Evolutionary conservation across 148 eudicot genomes (phyloP).

Genomic region (Rhododendron kiyosumense): DNA sequence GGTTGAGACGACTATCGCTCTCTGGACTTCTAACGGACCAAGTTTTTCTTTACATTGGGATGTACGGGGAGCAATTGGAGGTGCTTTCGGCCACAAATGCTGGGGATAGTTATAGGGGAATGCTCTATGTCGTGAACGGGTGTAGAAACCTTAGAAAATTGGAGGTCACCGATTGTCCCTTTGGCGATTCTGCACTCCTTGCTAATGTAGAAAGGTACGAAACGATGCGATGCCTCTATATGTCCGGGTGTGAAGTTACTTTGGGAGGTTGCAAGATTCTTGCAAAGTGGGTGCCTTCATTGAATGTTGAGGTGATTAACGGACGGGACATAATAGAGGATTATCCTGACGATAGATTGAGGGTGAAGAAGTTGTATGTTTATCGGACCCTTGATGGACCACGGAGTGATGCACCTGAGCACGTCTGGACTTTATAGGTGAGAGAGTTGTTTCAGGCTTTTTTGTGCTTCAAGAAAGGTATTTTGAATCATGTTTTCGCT

Average conservation of each 20-base stretch:
- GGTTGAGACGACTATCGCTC: not conserved
- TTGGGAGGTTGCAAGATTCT: conserved; percentile 2
- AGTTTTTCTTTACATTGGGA: not conserved
- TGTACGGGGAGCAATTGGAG: not conserved
- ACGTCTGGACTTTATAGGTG: not conserved
- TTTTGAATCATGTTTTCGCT: not conserved
- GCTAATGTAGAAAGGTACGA: not conserved
- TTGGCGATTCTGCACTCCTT: not conserved
- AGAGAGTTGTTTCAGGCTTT: not conserved
- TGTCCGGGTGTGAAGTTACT: not conserved
- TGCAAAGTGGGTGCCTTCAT: not conserved
- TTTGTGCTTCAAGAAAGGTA: not conserved
- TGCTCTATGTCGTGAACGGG: not conserved
- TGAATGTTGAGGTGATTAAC: not conserved
- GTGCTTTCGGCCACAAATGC: not conserved
- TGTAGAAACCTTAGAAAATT: not conserved
- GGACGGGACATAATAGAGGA: not conserved
- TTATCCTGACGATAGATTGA: not conserved
- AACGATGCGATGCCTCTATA: not conserved
- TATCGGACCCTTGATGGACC: not conserved
- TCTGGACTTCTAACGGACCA: not conserved
- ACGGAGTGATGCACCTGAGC: not conserved
- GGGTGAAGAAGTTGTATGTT: not conserved
- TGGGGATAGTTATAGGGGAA: not conserved
- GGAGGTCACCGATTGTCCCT: not conserved